Evolutionary conservation across 179 eudicot genomes (phyloP), one percentile per base, ranked within the genome.

Genomic region (Spergularia azorica): DNA sequence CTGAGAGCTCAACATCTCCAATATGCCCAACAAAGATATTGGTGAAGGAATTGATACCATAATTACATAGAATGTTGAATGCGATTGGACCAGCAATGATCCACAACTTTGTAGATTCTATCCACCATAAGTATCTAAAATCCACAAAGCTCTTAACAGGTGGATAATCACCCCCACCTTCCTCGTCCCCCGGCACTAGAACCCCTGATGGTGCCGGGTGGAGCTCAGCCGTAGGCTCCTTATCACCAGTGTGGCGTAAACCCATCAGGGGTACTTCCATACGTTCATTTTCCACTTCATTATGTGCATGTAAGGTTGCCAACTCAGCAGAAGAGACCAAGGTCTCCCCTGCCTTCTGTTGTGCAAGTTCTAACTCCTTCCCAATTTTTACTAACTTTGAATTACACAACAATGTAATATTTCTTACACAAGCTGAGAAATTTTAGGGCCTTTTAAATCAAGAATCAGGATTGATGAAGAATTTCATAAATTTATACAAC

Each of bases 11-110:
- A 48, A 93, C 70, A 79, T 90, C 86, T 10, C 98, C 98, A 83
- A 93, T 88, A 71, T 92, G 98, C 0, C 98, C 98, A 56, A 92
- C 98, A 71, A 89, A 93, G 6, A 93, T 93, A 83, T 84, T 91
- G 1, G 98, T 93, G 59, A 90, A 86, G 0, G 98, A 92, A 72
- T 93, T 93, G 9, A 88, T 82, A 36, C 98, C 98, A 74, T 93
- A 93, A 70, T 93, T 93, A 74, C 98, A 92, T 16, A 92, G 80
- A 32, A 93, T 93, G 54, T 89, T 93, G 73, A 93, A 93, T 1
- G 97, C 98, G 61, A 93, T 93, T 2, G 98, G 98, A n/a, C 87
- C 89, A 9, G 95, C 98, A 74, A 93, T 93, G 7, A 73, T 79
- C 98, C 97, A 93, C 18, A 92, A 74, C 76, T 89, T 93, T 0